Conservation (phyloP, 306 rosid species). For the Cucurbita argyrosperma region DNA sequence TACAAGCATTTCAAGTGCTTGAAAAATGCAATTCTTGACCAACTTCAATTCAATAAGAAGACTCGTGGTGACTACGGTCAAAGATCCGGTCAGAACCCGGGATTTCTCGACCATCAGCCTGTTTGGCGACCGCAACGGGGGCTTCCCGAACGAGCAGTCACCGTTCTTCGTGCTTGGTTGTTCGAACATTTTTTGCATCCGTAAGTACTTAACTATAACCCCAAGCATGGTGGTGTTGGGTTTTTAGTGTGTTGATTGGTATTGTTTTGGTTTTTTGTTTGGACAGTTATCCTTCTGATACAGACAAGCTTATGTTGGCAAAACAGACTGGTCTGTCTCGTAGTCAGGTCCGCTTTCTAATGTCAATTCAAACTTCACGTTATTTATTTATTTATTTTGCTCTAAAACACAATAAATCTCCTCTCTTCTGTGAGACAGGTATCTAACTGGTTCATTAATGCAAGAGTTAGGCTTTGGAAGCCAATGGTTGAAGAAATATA, state of each 20-base stretch:
- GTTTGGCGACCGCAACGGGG: slow-evolving; percentile 93
- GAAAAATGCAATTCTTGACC: slow-evolving; percentile 62
- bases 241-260: not conserved
- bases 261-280: not conserved
- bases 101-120: slow-evolving; percentile 54
- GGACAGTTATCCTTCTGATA: slow-evolving; percentile 76
- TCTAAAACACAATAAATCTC: not conserved
- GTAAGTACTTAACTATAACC: slow-evolving; percentile 22
- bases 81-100: slow-evolving; percentile 24
- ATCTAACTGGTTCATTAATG: slow-evolving; percentile 91
- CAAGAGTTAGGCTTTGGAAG: slow-evolving; percentile 92
- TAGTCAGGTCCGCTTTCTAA: slow-evolving; percentile 42
- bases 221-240: too few relatives aligned
- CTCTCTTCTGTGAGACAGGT: slow-evolving; percentile 28
- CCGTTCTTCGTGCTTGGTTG: slow-evolving; percentile 72
- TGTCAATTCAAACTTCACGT: not conserved
- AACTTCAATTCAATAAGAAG: slow-evolving; percentile 43
- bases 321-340: slow-evolving; percentile 87
- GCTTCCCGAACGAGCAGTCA: slow-evolving; percentile 75
- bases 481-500: slow-evolving; percentile 97
- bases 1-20: slow-evolving; percentile 57
- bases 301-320: slow-evolving; percentile 73
- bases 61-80: slow-evolving; percentile 32
- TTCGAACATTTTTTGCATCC: slow-evolving; percentile 89
- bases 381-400: not conserved